These are phyloP conservation scores for Tetrahymena elliotti DNA, from an alignment of 73 alveolate genomes.

Conservation along the genomic window DNA sequence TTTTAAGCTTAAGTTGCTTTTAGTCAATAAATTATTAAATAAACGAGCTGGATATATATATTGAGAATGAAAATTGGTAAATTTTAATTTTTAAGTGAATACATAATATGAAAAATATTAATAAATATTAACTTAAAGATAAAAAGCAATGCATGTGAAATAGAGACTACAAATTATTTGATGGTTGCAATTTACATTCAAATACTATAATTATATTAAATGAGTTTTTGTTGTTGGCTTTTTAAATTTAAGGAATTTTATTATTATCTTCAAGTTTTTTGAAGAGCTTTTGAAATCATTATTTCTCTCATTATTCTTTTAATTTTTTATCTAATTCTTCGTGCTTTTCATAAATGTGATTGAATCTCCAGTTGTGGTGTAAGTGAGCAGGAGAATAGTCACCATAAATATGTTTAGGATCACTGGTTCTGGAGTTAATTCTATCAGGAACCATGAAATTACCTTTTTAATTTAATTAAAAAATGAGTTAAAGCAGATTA, in stretches of 20 bases:
- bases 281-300: not conserved
- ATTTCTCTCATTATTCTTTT: not conserved
- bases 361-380: constrained; percentile 45
- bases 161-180: not conserved
- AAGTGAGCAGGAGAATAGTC: constrained; percentile 43
- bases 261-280: not conserved
- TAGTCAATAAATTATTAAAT: no score
- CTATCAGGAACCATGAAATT: constrained; percentile 11
- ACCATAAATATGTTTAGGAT: constrained; percentile 28
- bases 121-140: not conserved
- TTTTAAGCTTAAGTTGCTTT: no score
- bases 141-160: not conserved
- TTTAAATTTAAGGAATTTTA: not conserved
- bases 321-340: not conserved
- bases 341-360: constrained; percentile 13
- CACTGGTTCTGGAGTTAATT: constrained; percentile 13
- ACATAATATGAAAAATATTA: not conserved
- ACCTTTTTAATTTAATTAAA: not conserved
- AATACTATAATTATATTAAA: not conserved
- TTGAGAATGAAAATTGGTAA: no score
- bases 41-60: not conserved
- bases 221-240: not conserved
- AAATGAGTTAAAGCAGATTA: not conserved
- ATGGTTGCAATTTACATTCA: not conserved
- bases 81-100: not conserved